Evolutionary conservation across 768 basidiomycete species (phyloP), one percentile per base, ranked within the genome.

Genomic region (Lactarius sp.): DNA sequence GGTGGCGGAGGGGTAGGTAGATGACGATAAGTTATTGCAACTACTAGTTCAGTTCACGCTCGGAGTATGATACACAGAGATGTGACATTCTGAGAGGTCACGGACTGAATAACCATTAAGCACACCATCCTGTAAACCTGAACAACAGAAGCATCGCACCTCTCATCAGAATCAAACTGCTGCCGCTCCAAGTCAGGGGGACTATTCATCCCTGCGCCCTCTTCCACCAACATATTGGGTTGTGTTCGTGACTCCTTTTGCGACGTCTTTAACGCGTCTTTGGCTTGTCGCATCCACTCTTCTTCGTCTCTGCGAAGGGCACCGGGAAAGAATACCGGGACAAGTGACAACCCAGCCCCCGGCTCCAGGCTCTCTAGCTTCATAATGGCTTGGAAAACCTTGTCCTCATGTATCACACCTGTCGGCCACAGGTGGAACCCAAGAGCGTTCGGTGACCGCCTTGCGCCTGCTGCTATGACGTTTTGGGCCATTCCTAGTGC

Each of bases 401-500:
- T 70, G 27, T 52, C 57, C 31, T 62, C 61, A 39, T 58, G 52
- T 20, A 67, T 51, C 41, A 60, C 47, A 27, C 50, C 51, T 49
- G 47, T 49, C 12, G 47, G 47, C 20, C 8, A n/a, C 20, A 72
- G 62, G 58, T 72, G 69, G n/a, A 72, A 61, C 1, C 71, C 71
- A 34, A 68, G 65, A 12, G 71, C 70, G 22, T 60, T 61, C 20
- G 68, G 62, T 49, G 52, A 60, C 20, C 71, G 65, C 47, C 57
- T 47, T 18, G 66, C 71, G 2, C 71, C 71, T 18, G 69, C 70
- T 2, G 69, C 67, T 52, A 70, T 47, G 51, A 67, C 63, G 59
- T 72, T 71, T 59, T 72, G 71, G 41, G 65, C 56, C 70, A 71
- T 72, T 18, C 71, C 71, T n/a, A 71, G 62, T 9, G 62, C 64